phyloP scores from a whole-genome alignment of 163 green algal genomes.

The Scenedesmus sp. region DNA sequence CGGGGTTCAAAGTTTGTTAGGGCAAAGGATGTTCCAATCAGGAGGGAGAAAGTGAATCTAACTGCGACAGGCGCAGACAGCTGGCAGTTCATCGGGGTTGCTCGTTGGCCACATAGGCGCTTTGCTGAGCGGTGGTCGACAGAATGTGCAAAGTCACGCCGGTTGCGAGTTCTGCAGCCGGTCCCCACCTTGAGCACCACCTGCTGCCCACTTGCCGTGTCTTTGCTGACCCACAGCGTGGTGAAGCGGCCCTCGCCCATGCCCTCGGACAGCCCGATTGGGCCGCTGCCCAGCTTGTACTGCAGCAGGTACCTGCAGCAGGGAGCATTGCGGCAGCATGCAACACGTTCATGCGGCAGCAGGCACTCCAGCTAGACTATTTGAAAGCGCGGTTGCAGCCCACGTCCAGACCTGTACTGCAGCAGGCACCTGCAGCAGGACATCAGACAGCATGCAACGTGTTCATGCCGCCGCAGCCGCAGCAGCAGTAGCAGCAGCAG shows the following conservation, averaged over 20 bases:
- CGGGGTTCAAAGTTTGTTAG: neutral
- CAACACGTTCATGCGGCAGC: neutral
- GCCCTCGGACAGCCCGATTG: neutral
- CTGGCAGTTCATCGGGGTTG: too few relatives aligned
- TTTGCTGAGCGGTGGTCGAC: too few relatives aligned
- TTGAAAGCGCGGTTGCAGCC: neutral
- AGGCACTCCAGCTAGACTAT: neutral
- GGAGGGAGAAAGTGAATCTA: too few relatives aligned
- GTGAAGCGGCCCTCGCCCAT: slow-evolving; percentile 45
- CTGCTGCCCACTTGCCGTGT: neutral
- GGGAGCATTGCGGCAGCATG: neutral
- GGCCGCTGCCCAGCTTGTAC: slow-evolving; percentile 6
- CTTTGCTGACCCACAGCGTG: slow-evolving; percentile 37
- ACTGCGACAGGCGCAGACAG: too few relatives aligned
- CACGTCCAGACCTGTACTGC: neutral
- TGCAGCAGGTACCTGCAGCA: slow-evolving; percentile 19
- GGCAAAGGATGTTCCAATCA: too few relatives aligned
- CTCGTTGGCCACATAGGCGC: too few relatives aligned
- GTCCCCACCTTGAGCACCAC: slow-evolving; percentile 49
- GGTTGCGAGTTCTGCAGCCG: too few relatives aligned
- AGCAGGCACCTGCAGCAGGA: neutral
- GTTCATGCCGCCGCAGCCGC: too few relatives aligned
- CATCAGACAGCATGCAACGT: neutral
- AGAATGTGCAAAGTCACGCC: neutral
- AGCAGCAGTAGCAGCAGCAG: neutral